These are phyloP conservation scores for Cicer arietinum DNA, from an alignment of 306 rosid species.

Conservation along the genomic window DNA sequence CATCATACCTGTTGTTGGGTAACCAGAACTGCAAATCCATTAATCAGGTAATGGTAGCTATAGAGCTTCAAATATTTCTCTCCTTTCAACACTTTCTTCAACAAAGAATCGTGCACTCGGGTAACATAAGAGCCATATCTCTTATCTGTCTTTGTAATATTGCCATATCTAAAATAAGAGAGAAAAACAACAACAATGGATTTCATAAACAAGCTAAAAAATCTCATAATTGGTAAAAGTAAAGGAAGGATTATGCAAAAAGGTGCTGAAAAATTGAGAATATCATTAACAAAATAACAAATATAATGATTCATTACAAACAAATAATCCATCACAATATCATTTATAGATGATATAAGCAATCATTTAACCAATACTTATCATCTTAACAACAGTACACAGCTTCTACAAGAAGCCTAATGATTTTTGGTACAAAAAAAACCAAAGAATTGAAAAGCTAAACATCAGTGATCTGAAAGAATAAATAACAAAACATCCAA, in stretches of 20 bases:
- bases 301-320: constrained; percentile 6
- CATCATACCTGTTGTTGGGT: constrained; percentile 80
- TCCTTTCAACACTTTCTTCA: constrained; percentile 81
- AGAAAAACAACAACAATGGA: constrained; percentile 11
- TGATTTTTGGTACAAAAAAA: constrained; percentile 39
- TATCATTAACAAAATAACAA: constrained; percentile 40
- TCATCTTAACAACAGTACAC: constrained; percentile 16
- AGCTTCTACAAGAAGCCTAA: constrained; percentile 54
- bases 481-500: background rate
- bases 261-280: constrained; percentile 25
- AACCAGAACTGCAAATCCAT: constrained; percentile 89
- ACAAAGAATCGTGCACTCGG: constrained; percentile 84
- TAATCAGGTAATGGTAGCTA: constrained; percentile 93
- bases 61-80: constrained; percentile 92
- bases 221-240: constrained; percentile 4
- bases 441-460: background rate
- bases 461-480: constrained; percentile 10
- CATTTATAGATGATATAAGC: constrained; percentile 44
- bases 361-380: constrained; percentile 37
- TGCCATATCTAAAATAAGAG: constrained; percentile 43
- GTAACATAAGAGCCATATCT: constrained; percentile 66
- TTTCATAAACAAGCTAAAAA: constrained; percentile 31
- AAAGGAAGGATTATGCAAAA: background rate
- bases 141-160: constrained; percentile 62
- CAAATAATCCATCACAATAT: background rate